Base-by-base conservation (phyloP, 345 rosid species). In the Jatropha curcas region DNA sequence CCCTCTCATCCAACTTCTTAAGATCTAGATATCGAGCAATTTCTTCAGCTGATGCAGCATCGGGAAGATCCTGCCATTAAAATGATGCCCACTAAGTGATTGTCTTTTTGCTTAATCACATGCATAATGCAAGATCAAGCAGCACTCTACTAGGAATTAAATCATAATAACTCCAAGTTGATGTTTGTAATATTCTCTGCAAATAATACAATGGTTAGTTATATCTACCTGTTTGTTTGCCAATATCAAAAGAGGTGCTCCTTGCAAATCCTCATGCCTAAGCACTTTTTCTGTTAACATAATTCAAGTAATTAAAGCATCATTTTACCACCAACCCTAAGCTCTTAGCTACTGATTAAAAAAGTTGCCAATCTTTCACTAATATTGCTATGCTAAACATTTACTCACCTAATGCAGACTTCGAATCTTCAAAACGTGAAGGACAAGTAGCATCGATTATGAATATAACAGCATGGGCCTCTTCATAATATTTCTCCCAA, bases 401-500 rank as follows among this genome's bases (percentile, higher is more conserved):
- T 69, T 14, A 60, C 83, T 73, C 70, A 88, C 99, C 99, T 67
- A 96, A 82, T 56, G 97, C 96, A 78, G 93, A 90, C 83, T 96
- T 96, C 50, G 97, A 81, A 77, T 96, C 98, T 86, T 96, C 98
- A 79, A 96, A 96, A 60, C 97, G 94, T n/a, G 89, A 75, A 24
- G 97, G 96, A 82, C 85, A 88, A 75, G 97, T 86, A 52, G 98
- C 98, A 85, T 96, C 98, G 17, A 96, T 93, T 68, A 93, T 90
- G 80, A 79, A 96, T 71, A 96, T 78, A 76, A 93, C 79, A 31
- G 99, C 98, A 70, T 96, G 99, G 70, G 99, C 93, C 87, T 96
- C 98, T 83, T 96, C 99, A 64, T 91, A 96, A 71, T 96, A 96
- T 83, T 96, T 96, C 84, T 96, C 99, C 99, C 99, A 96, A 73